Base-by-base conservation (phyloP, 257 asterid genomes). In the Fraxinus anomala region DNA sequence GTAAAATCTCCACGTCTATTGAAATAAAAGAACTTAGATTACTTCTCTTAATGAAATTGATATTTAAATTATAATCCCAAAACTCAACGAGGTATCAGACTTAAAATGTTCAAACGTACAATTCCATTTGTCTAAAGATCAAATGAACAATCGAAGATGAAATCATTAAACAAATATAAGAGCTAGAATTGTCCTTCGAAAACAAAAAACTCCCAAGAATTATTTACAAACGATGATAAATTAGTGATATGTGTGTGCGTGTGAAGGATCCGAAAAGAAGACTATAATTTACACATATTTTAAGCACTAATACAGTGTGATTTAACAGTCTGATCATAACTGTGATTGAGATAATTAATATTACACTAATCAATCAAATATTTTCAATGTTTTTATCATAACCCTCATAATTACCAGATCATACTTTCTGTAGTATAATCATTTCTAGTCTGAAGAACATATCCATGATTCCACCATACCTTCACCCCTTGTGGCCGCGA, bases 391-490 rank as follows among this genome's bases (percentile, higher is more conserved):
- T 36, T 76, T 76, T 78, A 83, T 89, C 79, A 87, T 85, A 75
- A 72, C 69, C 66, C 31, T 69, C 89, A 85, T 84, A 81, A 84
- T 82, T 68, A 81, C 76, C 5, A 74, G 73, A 37, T 34, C 82
- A 73, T 23, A 54, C 71, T 76, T 86, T 83, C 85, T 72, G 39
- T 36, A 54, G 59, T 73, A 68, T 76, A 85, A 89, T 89, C 83
- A 87, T 89, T 87, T 81, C 87, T 83, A 84, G 26, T 90, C 92
- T 79, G 92, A 89, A 80, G 93, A 90, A 88, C 85, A 76, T 81
- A 89, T 77, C 94, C 96, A 90, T 59, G 91, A 86, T 79, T 91
- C 97, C 86, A 83, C 82, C 91, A 80, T 88, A 83, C 91, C 96
- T 88, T 79, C 91, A 17, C 86, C 87, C 72, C 86, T 79, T 47